Percentiles rank a stretch among this genome's conserved stretches.
These are phyloP conservation scores for Colletotrichum sp. DNA, from an alignment of 2,329 filamentous ascomycete genomes.

Conservation along the genomic window DNA sequence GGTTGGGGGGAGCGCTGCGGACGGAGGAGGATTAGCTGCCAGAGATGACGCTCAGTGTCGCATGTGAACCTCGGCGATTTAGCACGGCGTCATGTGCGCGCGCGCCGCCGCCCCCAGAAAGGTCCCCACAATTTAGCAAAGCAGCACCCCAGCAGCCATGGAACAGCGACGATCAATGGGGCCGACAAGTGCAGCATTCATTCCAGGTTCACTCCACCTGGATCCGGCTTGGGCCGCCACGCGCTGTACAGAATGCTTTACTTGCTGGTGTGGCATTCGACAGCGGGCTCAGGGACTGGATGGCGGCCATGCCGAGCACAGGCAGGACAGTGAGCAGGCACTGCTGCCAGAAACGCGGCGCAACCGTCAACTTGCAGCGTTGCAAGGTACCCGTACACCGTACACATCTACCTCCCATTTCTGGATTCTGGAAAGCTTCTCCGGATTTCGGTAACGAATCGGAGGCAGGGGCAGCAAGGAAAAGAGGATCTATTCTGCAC, in stretches of 20 bases:
- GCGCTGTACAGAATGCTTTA: background rate
- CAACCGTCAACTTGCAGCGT: background rate
- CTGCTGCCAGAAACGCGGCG: background rate
- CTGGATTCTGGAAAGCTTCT: background rate
- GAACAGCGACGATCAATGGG: background rate
- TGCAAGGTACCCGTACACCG: background rate
- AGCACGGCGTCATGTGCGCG: conserved; percentile 16
- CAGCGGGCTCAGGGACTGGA: background rate
- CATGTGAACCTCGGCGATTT: conserved; percentile 25
- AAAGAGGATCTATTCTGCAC: background rate
- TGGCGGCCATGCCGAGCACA: background rate
- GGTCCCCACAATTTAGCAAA: background rate
- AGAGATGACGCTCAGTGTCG: conserved; percentile 20
- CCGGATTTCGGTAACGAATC: background rate
- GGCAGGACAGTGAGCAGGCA: background rate
- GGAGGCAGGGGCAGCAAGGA: background rate
- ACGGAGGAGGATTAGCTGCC: conserved; percentile 8
- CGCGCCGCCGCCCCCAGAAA: background rate
- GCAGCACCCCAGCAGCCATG: background rate
- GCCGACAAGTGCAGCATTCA: background rate
- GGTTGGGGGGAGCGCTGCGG: conserved; percentile 2
- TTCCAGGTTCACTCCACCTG: background rate
- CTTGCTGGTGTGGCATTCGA: background rate
- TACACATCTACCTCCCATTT: background rate
- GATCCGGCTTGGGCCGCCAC: background rate